Conservation (phyloP, 306 rosid genomes). For the Ormosia semicastrata region DNA sequence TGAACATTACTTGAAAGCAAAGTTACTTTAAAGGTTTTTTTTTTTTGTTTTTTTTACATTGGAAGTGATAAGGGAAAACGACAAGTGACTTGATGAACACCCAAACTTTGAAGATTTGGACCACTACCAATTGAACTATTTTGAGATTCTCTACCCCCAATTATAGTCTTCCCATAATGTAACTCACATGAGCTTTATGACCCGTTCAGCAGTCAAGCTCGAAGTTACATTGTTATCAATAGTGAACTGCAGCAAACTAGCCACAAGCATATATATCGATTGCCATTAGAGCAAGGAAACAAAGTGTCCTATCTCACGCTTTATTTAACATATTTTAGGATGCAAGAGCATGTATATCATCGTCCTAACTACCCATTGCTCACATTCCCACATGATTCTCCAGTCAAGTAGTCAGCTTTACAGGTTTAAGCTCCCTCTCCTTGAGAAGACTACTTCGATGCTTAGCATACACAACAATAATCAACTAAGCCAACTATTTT, state of each 20-base stretch:
- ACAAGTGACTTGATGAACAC: no score
- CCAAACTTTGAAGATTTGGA: no score
- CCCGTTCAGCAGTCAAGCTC: not conserved
- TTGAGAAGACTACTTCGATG: conserved; percentile 36
- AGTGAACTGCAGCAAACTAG: conserved; percentile 23
- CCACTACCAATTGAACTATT: no score
- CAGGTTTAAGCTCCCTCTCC: conserved; percentile 60
- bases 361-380: conserved; percentile 64
- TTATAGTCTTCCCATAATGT: not conserved
- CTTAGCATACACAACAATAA: conserved; percentile 30
- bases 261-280: conserved; percentile 41
- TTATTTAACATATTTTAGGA: conserved; percentile 66
- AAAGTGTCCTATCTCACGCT: conserved; percentile 45
- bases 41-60: no score
- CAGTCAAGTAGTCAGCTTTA: conserved; percentile 76
- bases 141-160: no score
- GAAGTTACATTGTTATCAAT: not conserved
- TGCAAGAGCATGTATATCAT: conserved; percentile 55
- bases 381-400: conserved; percentile 53
- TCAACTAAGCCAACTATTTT: conserved; percentile 51
- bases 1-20: no score
- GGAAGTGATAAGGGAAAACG: no score
- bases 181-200: not conserved
- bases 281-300: conserved; percentile 53
- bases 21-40: no score